Evolutionary conservation across 169 alveolate species (phyloP), one percentile per base, ranked within the genome.

Genomic region (Cryptosporidium sp.): DNA sequence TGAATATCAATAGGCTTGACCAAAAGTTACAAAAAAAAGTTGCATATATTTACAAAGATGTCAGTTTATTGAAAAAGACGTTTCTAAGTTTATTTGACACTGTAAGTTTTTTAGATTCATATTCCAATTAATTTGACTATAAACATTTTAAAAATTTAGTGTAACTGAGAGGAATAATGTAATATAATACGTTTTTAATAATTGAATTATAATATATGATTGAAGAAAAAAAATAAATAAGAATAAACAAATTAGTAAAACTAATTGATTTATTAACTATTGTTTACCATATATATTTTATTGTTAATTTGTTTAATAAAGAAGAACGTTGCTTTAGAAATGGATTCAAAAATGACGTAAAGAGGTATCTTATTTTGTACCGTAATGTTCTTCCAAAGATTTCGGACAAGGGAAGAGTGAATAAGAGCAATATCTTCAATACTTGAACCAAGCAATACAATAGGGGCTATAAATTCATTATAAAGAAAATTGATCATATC

Each of bases 291-390:
- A n/a, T 74, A 74, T 33, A 74, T 52, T 59, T 74, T 74, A 5
- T 55, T 31, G 55, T 74, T 43, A 74, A 74, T 74, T 74, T 74
- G 86, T 33, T 74, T 74, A 74, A 74, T 51, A 59, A 74, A 74
- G 39, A 74, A 74, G 21, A 74, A 74, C 14, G 86, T 74, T n/a
- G 86, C 86, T 74, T 74, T 74, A 21, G 86, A 51, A 26, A 74
- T 21, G 31, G 86, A 55, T 33, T 74, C 86, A 55, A 74, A 74
- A 55, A 59, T 74, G 0, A 35, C 55, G 31, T 35, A 74, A 48
- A 74, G 33, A 10, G 86, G 86, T 31, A 74, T 55, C 31, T 74
- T 74, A 39, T 74, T 21, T 37, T 52, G 71, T 5, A 55, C 55
- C 16, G 86, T 51, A 55, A 74, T 39, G 55, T 59, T 74, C 55